Percentiles rank a stretch among this genome's conserved stretches.
Evolutionary conservation across 257 asterid species (phyloP).

Genomic region (Nyctanthes arbortristis): DNA sequence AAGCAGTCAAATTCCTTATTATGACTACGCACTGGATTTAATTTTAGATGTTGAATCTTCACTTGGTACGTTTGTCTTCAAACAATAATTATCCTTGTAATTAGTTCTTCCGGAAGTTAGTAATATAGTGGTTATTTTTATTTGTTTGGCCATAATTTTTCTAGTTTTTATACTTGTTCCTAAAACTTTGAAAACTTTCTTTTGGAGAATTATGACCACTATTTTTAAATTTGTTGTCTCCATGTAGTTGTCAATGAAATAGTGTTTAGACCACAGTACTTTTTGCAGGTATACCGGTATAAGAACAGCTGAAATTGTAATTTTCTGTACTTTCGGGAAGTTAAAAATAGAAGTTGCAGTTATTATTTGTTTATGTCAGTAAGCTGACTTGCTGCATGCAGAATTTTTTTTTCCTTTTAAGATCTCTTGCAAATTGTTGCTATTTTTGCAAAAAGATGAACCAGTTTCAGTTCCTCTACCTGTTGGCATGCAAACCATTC

Average conservation of each 20-base stretch:
- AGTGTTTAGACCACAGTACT: background rate
- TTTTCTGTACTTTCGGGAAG: background rate
- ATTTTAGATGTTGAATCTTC: conserved; percentile 14
- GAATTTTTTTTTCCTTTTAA: background rate
- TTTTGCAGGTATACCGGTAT: background rate
- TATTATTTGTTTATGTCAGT: background rate
- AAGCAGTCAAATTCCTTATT: conserved; percentile 17
- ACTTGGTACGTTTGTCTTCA: conserved; percentile 16
- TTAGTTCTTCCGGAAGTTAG: background rate
- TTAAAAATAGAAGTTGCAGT: background rate
- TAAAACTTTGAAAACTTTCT: background rate
- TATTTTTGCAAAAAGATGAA: background rate
- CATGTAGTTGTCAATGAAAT: background rate
- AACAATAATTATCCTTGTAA: background rate
- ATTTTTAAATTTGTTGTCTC: background rate
- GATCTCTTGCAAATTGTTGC: background rate
- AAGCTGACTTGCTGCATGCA: background rate
- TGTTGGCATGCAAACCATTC: background rate
- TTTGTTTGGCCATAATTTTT: too few relatives aligned
- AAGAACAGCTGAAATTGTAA: background rate
- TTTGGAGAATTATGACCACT: background rate
- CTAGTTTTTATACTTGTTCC: too few relatives aligned
- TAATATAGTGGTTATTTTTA: background rate
- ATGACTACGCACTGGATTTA: conserved; percentile 14
- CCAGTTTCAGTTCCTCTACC: background rate